Evolutionary conservation across 306 rosid genomes (phyloP), one percentile per base, ranked within the genome.

Genomic region (Cicer judaicum): DNA sequence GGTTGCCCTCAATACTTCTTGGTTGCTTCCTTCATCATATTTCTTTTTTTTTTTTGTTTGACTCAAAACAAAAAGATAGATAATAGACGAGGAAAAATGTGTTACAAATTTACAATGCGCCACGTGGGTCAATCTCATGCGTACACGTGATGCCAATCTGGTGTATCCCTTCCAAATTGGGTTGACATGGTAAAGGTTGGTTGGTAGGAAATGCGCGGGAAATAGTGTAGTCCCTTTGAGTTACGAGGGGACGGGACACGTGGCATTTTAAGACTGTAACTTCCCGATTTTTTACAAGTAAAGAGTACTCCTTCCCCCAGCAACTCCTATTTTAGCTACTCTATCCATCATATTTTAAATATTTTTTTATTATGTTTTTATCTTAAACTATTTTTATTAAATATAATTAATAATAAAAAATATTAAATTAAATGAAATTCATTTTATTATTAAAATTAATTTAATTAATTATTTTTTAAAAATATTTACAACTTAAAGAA

Each of bases 81-180:
- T 29, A 29, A 29, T 29, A 29, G 5, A 29, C 1, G 9, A 38
- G 49, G 68, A 41, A 10, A 34, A 61, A 1, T 12, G 34, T 24
- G 19, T 16, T 29, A 15, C 40, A 10, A 16, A 15, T 3, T 3
- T 29, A 29, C 36, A 43, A 3, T 29, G 59, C 3, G 16, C 11
- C 50, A 29, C 48, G 79, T 60, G 70, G 61, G 24, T 1, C 6
- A n/a, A 76, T 84, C 60, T 1, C 10, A 5, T 7, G 76, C 78
- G 46, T 85, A 68, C 87, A 85, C 88, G 85, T 81, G 79, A 13
- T 2, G 0, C 1, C 11, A 8, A 64, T 57, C 50, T 0, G 40
- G 57, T 24, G 48, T 8, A 68, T 10, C 68, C 78, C 10, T 9
- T 9, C 2, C 7, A 9, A 0, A 6, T 52, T 38, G 72, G 74